phyloP scores from a whole-genome alignment of 495 filamentous ascomycete species.

The Gamarada debralockiae region DNA sequence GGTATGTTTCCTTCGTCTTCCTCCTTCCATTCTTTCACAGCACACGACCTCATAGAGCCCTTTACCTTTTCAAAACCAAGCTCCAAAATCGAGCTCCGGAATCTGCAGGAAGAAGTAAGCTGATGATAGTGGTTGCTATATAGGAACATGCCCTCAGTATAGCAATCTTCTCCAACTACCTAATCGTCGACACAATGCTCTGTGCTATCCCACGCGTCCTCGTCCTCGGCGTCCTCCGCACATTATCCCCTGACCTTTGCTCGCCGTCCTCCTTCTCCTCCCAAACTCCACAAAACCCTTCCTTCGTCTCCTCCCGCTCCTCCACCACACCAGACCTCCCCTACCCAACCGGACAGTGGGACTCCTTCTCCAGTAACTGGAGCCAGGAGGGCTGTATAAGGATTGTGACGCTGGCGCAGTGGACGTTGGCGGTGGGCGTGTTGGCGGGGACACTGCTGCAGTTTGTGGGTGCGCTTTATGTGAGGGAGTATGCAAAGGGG shows the following conservation, averaged over 20 bases:
- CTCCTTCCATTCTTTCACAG: background rate
- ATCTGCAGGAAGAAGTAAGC: background rate
- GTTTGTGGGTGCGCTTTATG: constrained; percentile 21
- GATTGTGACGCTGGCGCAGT: constrained; percentile 11
- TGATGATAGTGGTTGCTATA: background rate
- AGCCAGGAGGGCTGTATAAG: constrained; percentile 2
- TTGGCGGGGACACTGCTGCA: constrained; percentile 20
- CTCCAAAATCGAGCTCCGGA: constrained; percentile 2
- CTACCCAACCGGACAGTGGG: background rate
- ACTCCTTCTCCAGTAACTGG: constrained; percentile 2
- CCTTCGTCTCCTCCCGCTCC: background rate
- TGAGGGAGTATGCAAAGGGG: constrained; percentile 19
- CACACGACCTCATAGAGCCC: background rate
- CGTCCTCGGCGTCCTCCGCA: constrained; percentile 17
- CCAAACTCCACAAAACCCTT: background rate
- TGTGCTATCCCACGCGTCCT: constrained; percentile 20
- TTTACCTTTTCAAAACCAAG: background rate
- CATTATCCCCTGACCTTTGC: constrained; percentile 11
- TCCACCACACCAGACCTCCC: background rate
- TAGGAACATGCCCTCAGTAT: constrained; percentile 24
- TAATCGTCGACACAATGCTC: constrained; percentile 21
- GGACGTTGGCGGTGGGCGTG: constrained; percentile 15
- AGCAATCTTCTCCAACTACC: constrained; percentile 22
- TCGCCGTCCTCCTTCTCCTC: background rate
- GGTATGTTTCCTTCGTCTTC: constrained; percentile 11